These are phyloP conservation scores for Kwoniella shandongensis DNA, from an alignment of 768 basidiomycete genomes.

Conservation along the genomic window DNA sequence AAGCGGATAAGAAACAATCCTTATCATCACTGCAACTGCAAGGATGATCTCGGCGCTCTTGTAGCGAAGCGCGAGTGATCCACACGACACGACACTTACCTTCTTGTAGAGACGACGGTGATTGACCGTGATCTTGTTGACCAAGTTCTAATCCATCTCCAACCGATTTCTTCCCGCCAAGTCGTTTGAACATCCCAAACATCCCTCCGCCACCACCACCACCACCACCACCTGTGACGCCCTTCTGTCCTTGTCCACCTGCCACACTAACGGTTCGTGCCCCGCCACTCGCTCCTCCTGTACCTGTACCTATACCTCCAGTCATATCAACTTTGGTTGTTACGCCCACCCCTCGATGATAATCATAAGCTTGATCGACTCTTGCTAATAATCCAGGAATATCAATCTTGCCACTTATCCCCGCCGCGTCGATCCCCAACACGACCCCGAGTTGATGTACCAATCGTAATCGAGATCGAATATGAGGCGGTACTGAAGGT, in stretches of 20 bases:
- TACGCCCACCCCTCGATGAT: conserved; percentile 8
- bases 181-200: conserved; percentile 30
- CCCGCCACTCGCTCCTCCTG: neutral
- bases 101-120: conserved; percentile 6
- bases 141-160: conserved; percentile 2
- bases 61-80: no score
- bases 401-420: conserved; percentile 34
- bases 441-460: conserved; percentile 35
- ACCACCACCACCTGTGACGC: neutral
- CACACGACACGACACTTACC: conserved; percentile 6
- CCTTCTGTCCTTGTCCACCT: conserved; percentile 4
- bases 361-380: conserved; percentile 39
- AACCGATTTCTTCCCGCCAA: conserved; percentile 21
- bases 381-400: conserved; percentile 38
- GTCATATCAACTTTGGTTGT: neutral
- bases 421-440: conserved; percentile 31
- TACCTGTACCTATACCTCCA: neutral
- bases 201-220: conserved; percentile 19
- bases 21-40: neutral
- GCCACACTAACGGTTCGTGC: neutral
- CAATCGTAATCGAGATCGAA: conserved; percentile 30
- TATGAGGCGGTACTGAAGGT: conserved; percentile 37
- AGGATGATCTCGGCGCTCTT: no score
- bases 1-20: neutral
- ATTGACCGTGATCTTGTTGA: neutral